A percentile compares a stretch with the other conserved stretches of the same genome.
phyloP scores from a whole-genome alignment of 805 yeast genomes.

The Dipodascopsis uninucleata region DNA sequence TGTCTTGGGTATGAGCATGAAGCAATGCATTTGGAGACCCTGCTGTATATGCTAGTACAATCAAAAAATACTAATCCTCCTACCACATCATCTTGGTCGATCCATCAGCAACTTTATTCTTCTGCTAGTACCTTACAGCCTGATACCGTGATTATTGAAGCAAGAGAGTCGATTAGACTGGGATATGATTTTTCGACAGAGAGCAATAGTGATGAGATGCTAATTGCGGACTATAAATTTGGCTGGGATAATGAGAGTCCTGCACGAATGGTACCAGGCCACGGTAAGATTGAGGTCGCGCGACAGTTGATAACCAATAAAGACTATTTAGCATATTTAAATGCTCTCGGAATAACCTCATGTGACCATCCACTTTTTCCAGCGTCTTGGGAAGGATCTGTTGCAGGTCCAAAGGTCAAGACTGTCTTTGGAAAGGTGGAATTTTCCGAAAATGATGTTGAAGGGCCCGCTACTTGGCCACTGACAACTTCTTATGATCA shows the following conservation, averaged over 20 bases:
- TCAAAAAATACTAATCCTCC: conserved; percentile 18
- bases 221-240: conserved; percentile 1
- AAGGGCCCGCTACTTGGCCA: conserved; percentile 24
- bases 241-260: conserved; percentile 31
- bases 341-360: conserved; percentile 1
- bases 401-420: conserved; percentile 15
- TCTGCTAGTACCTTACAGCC: too few species aligned
- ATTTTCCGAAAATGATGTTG: conserved; percentile 4
- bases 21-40: conserved; percentile 30
- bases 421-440: conserved; percentile 23
- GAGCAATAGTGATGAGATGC: not conserved
- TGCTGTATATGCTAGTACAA: conserved; percentile 28
- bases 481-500: conserved; percentile 27
- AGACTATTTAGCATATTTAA: conserved; percentile 18
- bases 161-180: not conserved
- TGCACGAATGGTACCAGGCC: not conserved
- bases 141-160: not conserved
- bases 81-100: conserved; percentile 9
- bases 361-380: too few species aligned
- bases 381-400: conserved; percentile 16
- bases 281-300: conserved; percentile 15
- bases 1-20: conserved; percentile 30
- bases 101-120: not conserved
- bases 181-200: conserved; percentile 10
- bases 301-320: conserved; percentile 23